Percentiles rank a stretch among this genome's conserved stretches.
These are phyloP conservation scores for Leucaena leucocephala DNA, from an alignment of 306 rosid species.

Conservation along the genomic window DNA sequence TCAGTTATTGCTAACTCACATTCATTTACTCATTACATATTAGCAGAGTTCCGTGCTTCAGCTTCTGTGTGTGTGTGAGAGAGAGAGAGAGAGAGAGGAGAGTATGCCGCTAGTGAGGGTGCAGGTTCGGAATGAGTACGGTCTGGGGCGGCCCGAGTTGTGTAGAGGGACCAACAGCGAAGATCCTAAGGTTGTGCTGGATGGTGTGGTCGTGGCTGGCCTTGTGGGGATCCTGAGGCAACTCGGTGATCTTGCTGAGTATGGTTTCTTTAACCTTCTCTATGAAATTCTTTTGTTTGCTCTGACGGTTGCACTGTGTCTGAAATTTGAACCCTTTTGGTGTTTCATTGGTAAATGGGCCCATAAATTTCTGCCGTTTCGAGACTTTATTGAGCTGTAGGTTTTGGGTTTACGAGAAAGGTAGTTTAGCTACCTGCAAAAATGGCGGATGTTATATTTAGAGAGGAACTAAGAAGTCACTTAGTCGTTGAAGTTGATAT, in stretches of 20 bases:
- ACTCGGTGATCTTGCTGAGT: constrained; percentile 98
- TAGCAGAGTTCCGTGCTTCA: not conserved
- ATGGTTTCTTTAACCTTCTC: constrained; percentile 45
- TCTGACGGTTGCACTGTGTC: constrained; percentile 18
- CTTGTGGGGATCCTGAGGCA: constrained; percentile 98
- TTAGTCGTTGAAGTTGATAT: constrained; percentile 12
- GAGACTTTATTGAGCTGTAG: not conserved
- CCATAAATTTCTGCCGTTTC: constrained; percentile 27
- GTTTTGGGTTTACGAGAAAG: constrained; percentile 32
- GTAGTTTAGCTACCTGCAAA: constrained; percentile 27
- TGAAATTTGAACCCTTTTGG: constrained; percentile 6
- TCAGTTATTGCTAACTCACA: constrained; percentile 50
- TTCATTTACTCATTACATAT: constrained; percentile 29
- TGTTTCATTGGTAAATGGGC: constrained; percentile 34
- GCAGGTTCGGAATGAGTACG: constrained; percentile 75
- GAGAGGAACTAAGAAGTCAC: not conserved
- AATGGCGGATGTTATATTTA: constrained; percentile 16
- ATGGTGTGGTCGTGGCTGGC: constrained; percentile 89
- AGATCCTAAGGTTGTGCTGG: constrained; percentile 95
- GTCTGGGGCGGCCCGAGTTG: constrained; percentile 76
- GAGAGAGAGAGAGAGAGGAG: not conserved
- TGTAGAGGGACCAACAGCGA: constrained; percentile 60
- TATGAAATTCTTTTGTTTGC: not conserved
- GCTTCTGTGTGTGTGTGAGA: not conserved
- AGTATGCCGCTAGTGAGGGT: constrained; percentile 84